Evolutionary conservation across 2,329 filamentous ascomycete species (phyloP), one percentile per base, ranked within the genome.

Genomic region (Cercospora zeina): DNA sequence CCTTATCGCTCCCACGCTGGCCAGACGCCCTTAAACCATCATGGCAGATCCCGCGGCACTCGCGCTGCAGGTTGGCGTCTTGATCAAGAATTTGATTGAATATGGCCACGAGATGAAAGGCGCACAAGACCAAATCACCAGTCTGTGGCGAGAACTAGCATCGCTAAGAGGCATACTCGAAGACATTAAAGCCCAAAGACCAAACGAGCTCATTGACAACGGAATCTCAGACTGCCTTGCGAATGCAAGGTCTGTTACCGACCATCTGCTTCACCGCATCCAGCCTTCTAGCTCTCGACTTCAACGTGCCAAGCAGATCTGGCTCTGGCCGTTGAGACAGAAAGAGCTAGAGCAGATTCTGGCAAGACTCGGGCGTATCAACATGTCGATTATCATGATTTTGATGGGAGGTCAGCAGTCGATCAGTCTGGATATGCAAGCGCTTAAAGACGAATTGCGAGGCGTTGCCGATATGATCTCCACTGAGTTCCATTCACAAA

Each of bases 331-430:
- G 1, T 37, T 54, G 9, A 37, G 39, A 8, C 42, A 47, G 42
- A 47, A 27, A 5, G 42, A 47, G 42, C 13, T 47, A 1, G 42
- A 47, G 42, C 42, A 47, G 4, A 19, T 27, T 24, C 53, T 54
- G n/a, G 33, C 31, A 10, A 27, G 53, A 36, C 53, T 34, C 21
- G 31, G 6, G 1, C 7, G 33, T 14, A 39, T 37, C 9, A 37
- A 21, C 14, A 54, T 21, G 16, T 33, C 33, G 4, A 36, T 54
- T 10, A 27, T 54, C n/a, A 34, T 54, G 53, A 54, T 54, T 11
- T 21, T 54, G 53, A 54, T 54, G 53, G 53, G 53, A 14, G 53
- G 19, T 16, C 31, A 36, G 10, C 53, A 34, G 13, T 34, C 53
- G 13, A n/a, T 14, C 8, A 16, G 11, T 5, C 4, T 27, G 21